Percentiles rank a stretch among this genome's conserved stretches.
phyloP scores from a whole-genome alignment of 257 asterid species.

The Handroanthus guayacan region DNA sequence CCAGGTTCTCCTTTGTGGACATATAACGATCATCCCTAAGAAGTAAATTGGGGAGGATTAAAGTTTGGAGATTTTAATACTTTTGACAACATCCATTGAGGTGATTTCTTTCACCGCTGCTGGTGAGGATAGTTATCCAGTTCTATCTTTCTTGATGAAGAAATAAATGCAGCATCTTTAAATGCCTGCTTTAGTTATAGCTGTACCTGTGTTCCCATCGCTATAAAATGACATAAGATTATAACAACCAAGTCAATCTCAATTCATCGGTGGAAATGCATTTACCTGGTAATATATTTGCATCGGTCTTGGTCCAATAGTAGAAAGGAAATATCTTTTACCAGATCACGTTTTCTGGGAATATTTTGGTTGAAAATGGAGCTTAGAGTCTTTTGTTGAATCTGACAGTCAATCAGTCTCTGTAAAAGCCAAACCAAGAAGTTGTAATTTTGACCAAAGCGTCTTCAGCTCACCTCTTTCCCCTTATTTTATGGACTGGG shows the following conservation, averaged over 20 bases:
- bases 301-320: neutral
- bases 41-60: constrained; percentile 3
- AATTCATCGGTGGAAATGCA: neutral
- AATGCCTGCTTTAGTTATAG: neutral
- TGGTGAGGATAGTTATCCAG: constrained; percentile 1
- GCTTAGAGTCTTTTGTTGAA: neutral
- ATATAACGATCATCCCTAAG: neutral
- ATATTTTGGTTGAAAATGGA: neutral
- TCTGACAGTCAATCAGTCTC: neutral
- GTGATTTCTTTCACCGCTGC: constrained; percentile 7
- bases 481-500: neutral
- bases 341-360: neutral
- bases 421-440: neutral
- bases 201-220: neutral
- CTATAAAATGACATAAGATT: neutral
- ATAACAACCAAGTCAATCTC: constrained; percentile 3
- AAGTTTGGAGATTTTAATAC: no score
- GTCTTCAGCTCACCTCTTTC: neutral
- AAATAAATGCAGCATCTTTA: neutral
- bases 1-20: neutral
- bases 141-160: neutral
- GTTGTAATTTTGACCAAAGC: constrained; percentile 15
- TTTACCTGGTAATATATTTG: constrained; percentile 13
- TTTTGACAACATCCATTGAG: no score
- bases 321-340: neutral